A percentile compares a stretch with the other conserved stretches of the same genome.
Conservation (phyloP, 2,329 filamentous ascomycete genomes). For the Fusarium mangiferae region DNA sequence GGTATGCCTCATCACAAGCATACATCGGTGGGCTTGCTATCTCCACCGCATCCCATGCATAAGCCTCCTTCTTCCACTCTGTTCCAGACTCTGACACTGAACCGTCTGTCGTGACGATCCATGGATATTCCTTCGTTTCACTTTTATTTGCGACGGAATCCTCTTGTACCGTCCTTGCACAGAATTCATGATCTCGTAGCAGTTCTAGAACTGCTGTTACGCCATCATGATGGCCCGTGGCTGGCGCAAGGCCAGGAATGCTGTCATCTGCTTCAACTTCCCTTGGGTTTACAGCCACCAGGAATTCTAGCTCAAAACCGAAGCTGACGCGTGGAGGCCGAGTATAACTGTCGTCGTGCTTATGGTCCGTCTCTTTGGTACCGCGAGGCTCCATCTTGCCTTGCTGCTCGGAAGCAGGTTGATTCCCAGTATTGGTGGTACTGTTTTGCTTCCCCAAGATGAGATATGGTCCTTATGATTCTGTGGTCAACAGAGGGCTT, state of each 20-base stretch:
- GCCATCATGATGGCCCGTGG: not conserved
- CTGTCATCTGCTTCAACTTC: not conserved
- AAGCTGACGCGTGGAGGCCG: slow-evolving; percentile 33
- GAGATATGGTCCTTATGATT: not conserved
- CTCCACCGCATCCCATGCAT: slow-evolving; percentile 45
- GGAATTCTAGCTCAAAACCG: slow-evolving; percentile 36
- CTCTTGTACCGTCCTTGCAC: not conserved
- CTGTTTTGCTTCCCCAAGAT: not conserved
- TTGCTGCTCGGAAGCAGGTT: not conserved
- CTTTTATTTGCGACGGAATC: not conserved
- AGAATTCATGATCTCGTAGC: not conserved
- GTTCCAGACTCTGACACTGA: slow-evolving; percentile 1
- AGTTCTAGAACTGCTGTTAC: not conserved
- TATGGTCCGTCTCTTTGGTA: not conserved
- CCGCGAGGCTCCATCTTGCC: not conserved
- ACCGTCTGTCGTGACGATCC: slow-evolving; percentile 12
- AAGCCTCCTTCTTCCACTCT: not conserved
- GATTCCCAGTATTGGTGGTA: not conserved
- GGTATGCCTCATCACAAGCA: slow-evolving; percentile 42
- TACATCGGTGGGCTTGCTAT: slow-evolving; percentile 49
- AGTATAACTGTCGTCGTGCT: slow-evolving; percentile 14
- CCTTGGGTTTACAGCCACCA: not conserved
- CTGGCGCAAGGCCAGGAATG: slow-evolving; percentile 8
- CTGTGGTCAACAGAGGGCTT: not conserved
- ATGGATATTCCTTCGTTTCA: not conserved